Conservation (phyloP, 2,329 filamentous ascomycete species). For the Thelonectria discophora region DNA sequence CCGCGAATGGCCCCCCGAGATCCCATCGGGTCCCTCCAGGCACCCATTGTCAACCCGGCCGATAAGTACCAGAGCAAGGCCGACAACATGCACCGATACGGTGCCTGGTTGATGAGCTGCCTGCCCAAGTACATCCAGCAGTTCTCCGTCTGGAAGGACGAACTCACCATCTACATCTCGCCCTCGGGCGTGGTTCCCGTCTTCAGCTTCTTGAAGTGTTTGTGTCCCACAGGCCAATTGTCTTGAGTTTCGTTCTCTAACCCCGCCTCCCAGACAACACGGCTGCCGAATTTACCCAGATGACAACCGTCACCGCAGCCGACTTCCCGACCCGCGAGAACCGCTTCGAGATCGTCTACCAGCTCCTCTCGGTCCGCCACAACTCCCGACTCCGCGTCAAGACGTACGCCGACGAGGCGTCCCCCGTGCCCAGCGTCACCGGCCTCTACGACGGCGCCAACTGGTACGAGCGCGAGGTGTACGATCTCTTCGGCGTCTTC, state of each 20-base stretch:
- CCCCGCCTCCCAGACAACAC: slow-evolving; percentile 75
- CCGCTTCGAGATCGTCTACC: slow-evolving; percentile 98
- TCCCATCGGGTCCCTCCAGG: slow-evolving; percentile 71
- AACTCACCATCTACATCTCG: slow-evolving; percentile 92
- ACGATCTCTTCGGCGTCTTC: slow-evolving; percentile 97
- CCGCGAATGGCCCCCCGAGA: slow-evolving; percentile 71
- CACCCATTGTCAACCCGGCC: slow-evolving; percentile 85
- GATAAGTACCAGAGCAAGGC: slow-evolving; percentile 92
- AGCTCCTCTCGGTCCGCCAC: slow-evolving; percentile 93
- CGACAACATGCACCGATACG: slow-evolving; percentile 90
- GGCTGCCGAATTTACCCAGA: slow-evolving; percentile 92
- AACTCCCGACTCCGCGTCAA: slow-evolving; percentile 97
- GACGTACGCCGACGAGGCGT: slow-evolving; percentile 97
- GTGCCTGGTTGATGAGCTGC: slow-evolving; percentile 95
- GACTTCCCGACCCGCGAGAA: slow-evolving; percentile 96
- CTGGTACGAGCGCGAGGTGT: slow-evolving; percentile 98
- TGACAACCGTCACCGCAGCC: slow-evolving; percentile 91
- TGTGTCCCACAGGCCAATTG: slow-evolving; percentile 28
- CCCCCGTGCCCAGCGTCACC: slow-evolving; percentile 89
- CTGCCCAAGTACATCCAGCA: slow-evolving; percentile 98
- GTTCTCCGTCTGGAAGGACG: slow-evolving; percentile 99
- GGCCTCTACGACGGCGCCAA: slow-evolving; percentile 92
- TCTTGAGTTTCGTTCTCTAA: slow-evolving; percentile 19
- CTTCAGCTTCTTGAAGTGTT: slow-evolving; percentile 90
- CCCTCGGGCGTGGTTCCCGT: slow-evolving; percentile 89